Percentiles rank a stretch among this genome's conserved stretches.
Evolutionary conservation across 2,329 filamentous ascomycete genomes (phyloP).

Genomic region (Beauveria brongniartii): DNA sequence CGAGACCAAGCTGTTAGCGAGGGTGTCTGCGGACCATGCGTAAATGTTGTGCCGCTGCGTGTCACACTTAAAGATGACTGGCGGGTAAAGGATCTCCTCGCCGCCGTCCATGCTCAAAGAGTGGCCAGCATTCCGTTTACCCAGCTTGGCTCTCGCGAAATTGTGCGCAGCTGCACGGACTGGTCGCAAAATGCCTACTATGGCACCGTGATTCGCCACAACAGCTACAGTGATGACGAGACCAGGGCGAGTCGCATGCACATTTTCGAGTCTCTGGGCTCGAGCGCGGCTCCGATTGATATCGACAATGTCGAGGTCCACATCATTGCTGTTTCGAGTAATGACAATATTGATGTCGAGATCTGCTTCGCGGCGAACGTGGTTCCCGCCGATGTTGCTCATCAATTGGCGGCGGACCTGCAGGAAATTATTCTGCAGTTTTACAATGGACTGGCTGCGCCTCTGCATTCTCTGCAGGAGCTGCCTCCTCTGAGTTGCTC

Average conservation of each 20-base stretch:
- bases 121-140: constrained; percentile 41
- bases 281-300: neutral
- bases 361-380: constrained; percentile 5
- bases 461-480: neutral
- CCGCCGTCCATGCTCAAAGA: constrained; percentile 42
- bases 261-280: neutral
- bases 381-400: neutral
- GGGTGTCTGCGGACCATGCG: constrained; percentile 48
- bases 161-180: constrained; percentile 34
- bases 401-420: neutral
- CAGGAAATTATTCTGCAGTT: constrained; percentile 3
- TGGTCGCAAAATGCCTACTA: constrained; percentile 29
- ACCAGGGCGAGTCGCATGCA: neutral
- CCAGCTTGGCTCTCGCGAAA: constrained; percentile 40
- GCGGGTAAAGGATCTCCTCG: constrained; percentile 40
- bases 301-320: constrained; percentile 2
- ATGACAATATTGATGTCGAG: neutral
- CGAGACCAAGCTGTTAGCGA: neutral
- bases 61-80: constrained; percentile 40
- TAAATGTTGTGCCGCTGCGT: constrained; percentile 53
- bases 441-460: neutral
- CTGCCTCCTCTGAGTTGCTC: neutral
- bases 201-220: constrained; percentile 42
- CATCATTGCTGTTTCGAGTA: neutral
- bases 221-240: constrained; percentile 5